Conservation (phyloP, 2,329 filamentous ascomycete genomes). For the Tolypocladium sp. region DNA sequence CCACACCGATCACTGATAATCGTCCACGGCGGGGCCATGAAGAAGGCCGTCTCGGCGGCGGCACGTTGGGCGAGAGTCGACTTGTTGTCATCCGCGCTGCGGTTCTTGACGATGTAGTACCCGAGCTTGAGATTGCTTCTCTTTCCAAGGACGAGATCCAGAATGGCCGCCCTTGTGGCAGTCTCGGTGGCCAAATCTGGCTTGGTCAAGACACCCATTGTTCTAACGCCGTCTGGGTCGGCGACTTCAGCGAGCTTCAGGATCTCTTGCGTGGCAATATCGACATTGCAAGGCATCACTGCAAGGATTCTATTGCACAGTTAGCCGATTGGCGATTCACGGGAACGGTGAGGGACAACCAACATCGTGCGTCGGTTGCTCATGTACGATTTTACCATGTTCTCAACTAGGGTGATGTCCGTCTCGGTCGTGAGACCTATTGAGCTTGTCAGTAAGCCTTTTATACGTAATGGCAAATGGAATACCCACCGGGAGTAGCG, state of each 20-base stretch:
- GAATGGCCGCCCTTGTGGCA: conserved; percentile 24
- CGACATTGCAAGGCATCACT: conserved; percentile 29
- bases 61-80: conserved; percentile 21
- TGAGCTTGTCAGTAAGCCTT: conserved; percentile 1
- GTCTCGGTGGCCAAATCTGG: conserved; percentile 43
- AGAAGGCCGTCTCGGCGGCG: conserved; percentile 26
- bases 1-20: conserved; percentile 20
- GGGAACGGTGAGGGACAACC: not conserved
- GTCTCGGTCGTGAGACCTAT: conserved; percentile 30
- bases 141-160: conserved; percentile 32
- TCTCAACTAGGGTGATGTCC: conserved; percentile 34
- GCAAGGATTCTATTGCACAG: conserved; percentile 27
- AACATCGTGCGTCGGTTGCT: conserved; percentile 33
- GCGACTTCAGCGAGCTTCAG: conserved; percentile 23
- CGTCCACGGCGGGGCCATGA: conserved; percentile 25
- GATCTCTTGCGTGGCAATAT: conserved; percentile 32
- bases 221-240: conserved; percentile 31
- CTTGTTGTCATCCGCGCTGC: conserved; percentile 29
- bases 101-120: conserved; percentile 40
- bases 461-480: too few species aligned
- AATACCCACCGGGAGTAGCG: conserved; percentile 13
- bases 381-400: conserved; percentile 40
- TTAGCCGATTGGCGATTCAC: not conserved
- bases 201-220: conserved; percentile 47
- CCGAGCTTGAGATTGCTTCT: conserved; percentile 32